phyloP scores from a whole-genome alignment of 1,139 yeast genomes.

The Wickerhamomyces sp. region DNA sequence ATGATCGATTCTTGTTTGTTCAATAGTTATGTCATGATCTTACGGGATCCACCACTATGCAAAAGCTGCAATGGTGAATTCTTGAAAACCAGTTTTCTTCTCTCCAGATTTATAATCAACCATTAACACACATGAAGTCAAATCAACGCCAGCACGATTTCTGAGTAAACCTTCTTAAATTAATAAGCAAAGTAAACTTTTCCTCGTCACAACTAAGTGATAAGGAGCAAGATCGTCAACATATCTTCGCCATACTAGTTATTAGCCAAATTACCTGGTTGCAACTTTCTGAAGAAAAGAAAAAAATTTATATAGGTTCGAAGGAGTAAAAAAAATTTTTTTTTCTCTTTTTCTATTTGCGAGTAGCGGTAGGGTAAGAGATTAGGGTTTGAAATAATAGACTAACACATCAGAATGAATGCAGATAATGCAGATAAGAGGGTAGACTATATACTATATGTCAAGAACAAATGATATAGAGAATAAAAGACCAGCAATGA shows the following conservation, averaged over 20 bases:
- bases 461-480: constrained; percentile 17
- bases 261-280: constrained; percentile 13
- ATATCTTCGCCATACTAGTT: constrained; percentile 5
- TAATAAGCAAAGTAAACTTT: constrained; percentile 7
- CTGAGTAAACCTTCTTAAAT: constrained; percentile 9
- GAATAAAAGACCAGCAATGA: constrained; percentile 32
- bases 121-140: constrained; percentile 5
- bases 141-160: not conserved
- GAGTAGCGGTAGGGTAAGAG: no score
- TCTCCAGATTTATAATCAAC: constrained; percentile 31
- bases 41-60: constrained; percentile 52
- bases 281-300: constrained; percentile 12
- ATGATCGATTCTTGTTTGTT: not conserved
- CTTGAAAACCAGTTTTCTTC: constrained; percentile 46
- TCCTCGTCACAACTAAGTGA: not conserved
- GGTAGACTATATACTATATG: constrained; percentile 3
- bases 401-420: no score
- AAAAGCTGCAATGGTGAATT: constrained; percentile 32
- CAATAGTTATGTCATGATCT: constrained; percentile 39
- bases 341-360: constrained; percentile 1
- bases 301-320: not conserved
- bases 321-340: not conserved
- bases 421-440: no score
- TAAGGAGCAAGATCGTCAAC: not conserved
- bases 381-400: no score